Base-by-base conservation (phyloP, 768 basidiomycete genomes). In the Termitomyces sp. region DNA sequence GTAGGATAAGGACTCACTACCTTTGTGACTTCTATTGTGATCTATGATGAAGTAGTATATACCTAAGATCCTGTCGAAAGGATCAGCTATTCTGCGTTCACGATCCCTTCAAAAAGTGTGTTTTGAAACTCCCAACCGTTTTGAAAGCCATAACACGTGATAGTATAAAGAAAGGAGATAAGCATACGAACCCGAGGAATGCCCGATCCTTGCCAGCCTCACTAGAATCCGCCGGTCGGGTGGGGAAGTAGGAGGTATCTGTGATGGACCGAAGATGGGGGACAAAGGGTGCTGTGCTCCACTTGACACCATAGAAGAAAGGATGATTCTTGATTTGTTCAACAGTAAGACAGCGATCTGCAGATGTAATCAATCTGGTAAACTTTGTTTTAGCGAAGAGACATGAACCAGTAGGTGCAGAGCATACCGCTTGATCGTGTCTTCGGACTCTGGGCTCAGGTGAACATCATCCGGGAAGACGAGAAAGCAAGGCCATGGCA, bases 171-270 rank as follows among this genome's bases (percentile, higher is more conserved):
- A 40, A 38, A 40, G 6, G 48, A 20, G 13, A 4, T 20, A 39
- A 33, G 42, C 22, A 28, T 11, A 72, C 81, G 33, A 55, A 86
- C 86, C 86, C 86, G 15, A 88, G 79, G 74, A 88, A 87, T n/a
- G 86, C 85, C 44, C 87, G 70, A 71, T 88, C 87, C 66, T 83
- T 85, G 69, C 78, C 75, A 32, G 82, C 78, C 20, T 72, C 78
- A 49, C 73, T 71, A 53, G 76, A 63, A 44, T 82, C 77, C 28
- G 72, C 63, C 24, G 78, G 66, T 12, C 71, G 94, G 2, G 91
- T 95, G 1, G 96, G 96, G 84, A 97, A 97, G 78, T 97, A 97
- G n/a, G 94, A 95, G 1, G 96, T 97, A 66, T 98, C 96, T 39
- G 94, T 96, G 69, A 96, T 91, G 8, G 92, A 95, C 44, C 90